Conservation (phyloP, 2,329 filamentous ascomycete genomes). For the Sporothrix variecibatus region DNA sequence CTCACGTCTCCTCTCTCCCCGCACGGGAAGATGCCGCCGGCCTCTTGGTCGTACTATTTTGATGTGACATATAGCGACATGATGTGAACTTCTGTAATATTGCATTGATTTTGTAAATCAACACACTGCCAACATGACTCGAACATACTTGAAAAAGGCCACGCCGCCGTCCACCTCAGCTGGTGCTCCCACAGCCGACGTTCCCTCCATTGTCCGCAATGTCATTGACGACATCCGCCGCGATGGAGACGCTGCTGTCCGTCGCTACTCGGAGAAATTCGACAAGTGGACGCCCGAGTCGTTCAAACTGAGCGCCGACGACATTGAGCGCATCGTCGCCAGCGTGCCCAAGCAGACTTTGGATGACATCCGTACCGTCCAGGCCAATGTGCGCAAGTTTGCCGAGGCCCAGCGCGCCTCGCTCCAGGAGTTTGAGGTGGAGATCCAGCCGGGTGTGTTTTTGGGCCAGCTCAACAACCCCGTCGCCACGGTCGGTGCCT, state of each 20-base stretch:
- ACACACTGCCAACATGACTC: background rate
- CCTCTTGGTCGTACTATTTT: background rate
- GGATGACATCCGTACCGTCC: slow-evolving; percentile 45
- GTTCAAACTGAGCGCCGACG: slow-evolving; percentile 49
- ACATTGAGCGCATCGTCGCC: slow-evolving; percentile 50
- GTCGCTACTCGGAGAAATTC: slow-evolving; percentile 54
- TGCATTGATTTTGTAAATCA: no score
- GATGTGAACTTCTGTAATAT: no score
- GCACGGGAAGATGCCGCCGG: background rate
- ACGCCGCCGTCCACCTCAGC: background rate
- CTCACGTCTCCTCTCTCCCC: slow-evolving; percentile 6
- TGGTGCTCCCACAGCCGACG: slow-evolving; percentile 26
- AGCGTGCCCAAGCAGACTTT: slow-evolving; percentile 47
- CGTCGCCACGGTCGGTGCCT: slow-evolving; percentile 49
- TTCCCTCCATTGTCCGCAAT: slow-evolving; percentile 46
- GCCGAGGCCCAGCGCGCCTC: slow-evolving; percentile 49
- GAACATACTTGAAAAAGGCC: slow-evolving; percentile 23
- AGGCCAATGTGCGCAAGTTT: slow-evolving; percentile 52
- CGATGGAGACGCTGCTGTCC: slow-evolving; percentile 52
- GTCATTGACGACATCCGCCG: slow-evolving; percentile 51
- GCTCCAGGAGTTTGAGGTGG: slow-evolving; percentile 53
- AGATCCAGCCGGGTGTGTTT: slow-evolving; percentile 52
- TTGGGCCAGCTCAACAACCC: slow-evolving; percentile 55
- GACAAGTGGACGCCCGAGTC: slow-evolving; percentile 54
- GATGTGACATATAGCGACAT: background rate